Base-by-base conservation (phyloP, 192 early-diverging fungal genomes). In the Backusella australiensis region DNA sequence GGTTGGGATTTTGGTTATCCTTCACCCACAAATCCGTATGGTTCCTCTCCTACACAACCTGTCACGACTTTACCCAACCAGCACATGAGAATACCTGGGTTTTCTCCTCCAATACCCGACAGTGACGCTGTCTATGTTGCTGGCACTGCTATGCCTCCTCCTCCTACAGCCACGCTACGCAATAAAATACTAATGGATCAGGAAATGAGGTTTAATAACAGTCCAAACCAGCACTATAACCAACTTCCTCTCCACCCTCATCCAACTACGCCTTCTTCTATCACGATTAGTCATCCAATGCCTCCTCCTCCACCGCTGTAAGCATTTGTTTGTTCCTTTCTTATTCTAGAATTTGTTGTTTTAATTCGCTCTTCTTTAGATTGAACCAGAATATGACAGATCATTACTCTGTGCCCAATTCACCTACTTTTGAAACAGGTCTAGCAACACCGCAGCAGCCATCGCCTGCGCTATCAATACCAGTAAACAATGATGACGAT, bases 101-200 rank as follows among this genome's bases (percentile, higher is more conserved):
- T 56, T 56, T 56, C n/a, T 63, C 26, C 56, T 63, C 56, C 56
- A 63, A 63, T 63, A 63, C 56, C 56, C 56, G 34, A 53, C n/a
- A 69, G 42, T 72, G 69, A 79, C 15, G 78, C 74, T 15, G 63
- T 71, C 29, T 74, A 75, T 42, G 66, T 67, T 26, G 52, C 74
- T 19, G 49, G 38, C 7, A 32, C 63, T 26, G n/a, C 75, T 21
- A 76, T 76, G 52, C 75, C 75, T 0, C 75, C 75, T 3, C 75
- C 68, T 15, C 67, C 75, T 46, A 44, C 67, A 26, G 75, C 42
- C 5, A 76, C 75, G 23, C 36, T 76, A 23, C 67, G 75, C 1
- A 76, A 59, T 32, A 76, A 76, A 34, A 38, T 76, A 70, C 44
- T 76, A 32, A 46, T 34, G 53, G 53, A 74, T 42, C 32, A 56